A percentile compares a stretch with the other conserved stretches of the same genome.
These are phyloP conservation scores for Aspergillus floridensis DNA, from an alignment of 2,329 filamentous ascomycete species.

Conservation along the genomic window DNA sequence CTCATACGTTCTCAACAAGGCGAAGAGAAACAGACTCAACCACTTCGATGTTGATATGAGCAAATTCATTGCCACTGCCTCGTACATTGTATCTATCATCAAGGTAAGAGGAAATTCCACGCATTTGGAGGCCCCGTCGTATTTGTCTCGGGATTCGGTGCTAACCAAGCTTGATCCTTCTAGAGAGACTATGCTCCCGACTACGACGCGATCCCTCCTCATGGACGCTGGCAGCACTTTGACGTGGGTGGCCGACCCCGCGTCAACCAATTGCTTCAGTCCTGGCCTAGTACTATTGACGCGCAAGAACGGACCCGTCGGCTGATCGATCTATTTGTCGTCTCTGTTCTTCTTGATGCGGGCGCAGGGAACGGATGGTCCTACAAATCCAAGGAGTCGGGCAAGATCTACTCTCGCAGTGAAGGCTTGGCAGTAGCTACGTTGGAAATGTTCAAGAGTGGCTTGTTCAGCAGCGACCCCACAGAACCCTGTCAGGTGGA, in stretches of 20 bases:
- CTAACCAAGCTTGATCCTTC: constrained; percentile 6
- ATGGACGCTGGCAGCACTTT: constrained; percentile 68
- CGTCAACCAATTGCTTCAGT: constrained; percentile 49
- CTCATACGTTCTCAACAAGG: constrained; percentile 71
- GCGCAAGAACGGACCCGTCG: constrained; percentile 53
- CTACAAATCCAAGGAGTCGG: constrained; percentile 88
- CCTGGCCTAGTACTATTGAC: constrained; percentile 51
- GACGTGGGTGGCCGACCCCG: constrained; percentile 57
- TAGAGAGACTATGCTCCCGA: constrained; percentile 69
- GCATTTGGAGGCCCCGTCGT: background rate
- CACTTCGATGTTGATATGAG: constrained; percentile 87
- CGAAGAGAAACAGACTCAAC: constrained; percentile 70
- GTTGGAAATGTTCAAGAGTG: constrained; percentile 90
- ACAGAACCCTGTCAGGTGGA: constrained; percentile 87
- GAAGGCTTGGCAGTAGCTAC: constrained; percentile 80
- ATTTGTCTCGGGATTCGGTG: background rate
- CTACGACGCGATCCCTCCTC: constrained; percentile 74
- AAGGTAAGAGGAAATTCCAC: constrained; percentile 59
- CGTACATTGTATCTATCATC: constrained; percentile 88
- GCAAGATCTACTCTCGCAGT: constrained; percentile 75
- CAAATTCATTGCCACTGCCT: constrained; percentile 80
- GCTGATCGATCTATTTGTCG: constrained; percentile 61
- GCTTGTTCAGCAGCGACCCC: constrained; percentile 79
- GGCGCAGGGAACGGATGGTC: constrained; percentile 88
- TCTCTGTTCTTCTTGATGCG: constrained; percentile 62